A percentile compares a stretch with the other conserved stretches of the same genome.
phyloP scores from a whole-genome alignment of 2,329 filamentous ascomycete species.

The Curvularia lunata region DNA sequence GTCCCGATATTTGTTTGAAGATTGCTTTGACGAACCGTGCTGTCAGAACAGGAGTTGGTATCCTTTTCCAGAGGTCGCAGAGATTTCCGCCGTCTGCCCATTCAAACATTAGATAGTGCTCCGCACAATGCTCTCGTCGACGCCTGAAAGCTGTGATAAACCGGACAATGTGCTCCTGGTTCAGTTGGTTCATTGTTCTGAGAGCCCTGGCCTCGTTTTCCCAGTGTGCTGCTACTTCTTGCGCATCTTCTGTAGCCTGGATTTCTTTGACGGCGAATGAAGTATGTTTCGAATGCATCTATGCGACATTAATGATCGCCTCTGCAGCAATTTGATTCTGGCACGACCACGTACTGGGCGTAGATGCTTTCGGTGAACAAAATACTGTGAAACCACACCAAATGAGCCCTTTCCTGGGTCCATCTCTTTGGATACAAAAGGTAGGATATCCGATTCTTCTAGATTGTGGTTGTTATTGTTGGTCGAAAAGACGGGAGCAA shows the following conservation, averaged over 20 bases:
- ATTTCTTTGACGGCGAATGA: slow-evolving; percentile 23
- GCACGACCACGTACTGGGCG: not conserved
- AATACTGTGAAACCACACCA: slow-evolving; percentile 15
- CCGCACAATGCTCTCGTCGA: not conserved
- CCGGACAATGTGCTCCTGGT: slow-evolving; percentile 24
- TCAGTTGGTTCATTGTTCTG: slow-evolving; percentile 21
- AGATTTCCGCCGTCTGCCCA: slow-evolving; percentile 35
- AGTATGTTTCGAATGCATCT: not conserved
- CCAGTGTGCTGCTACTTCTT: slow-evolving; percentile 17
- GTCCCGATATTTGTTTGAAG: slow-evolving; percentile 21
- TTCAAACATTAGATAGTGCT: slow-evolving; percentile 29
- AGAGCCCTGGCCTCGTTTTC: slow-evolving; percentile 20
- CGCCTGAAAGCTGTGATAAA: slow-evolving; percentile 25
- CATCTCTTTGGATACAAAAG: slow-evolving; percentile 1
- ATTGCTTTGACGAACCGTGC: slow-evolving; percentile 2
- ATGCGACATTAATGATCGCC: not conserved
- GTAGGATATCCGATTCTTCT: slow-evolving; percentile 1
- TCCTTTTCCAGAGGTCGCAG: slow-evolving; percentile 20
- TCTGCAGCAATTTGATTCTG: not conserved
- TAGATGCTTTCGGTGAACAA: slow-evolving; percentile 17
- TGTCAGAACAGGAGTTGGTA: slow-evolving; percentile 11
- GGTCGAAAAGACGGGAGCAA: slow-evolving; percentile 3
- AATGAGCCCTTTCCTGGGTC: slow-evolving; percentile 11
- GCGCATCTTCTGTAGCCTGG: slow-evolving; percentile 1
- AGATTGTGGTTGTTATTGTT: not conserved